Evolutionary conservation across 805 yeast genomes (phyloP).

Genomic region (Blastobotrys parvus): DNA sequence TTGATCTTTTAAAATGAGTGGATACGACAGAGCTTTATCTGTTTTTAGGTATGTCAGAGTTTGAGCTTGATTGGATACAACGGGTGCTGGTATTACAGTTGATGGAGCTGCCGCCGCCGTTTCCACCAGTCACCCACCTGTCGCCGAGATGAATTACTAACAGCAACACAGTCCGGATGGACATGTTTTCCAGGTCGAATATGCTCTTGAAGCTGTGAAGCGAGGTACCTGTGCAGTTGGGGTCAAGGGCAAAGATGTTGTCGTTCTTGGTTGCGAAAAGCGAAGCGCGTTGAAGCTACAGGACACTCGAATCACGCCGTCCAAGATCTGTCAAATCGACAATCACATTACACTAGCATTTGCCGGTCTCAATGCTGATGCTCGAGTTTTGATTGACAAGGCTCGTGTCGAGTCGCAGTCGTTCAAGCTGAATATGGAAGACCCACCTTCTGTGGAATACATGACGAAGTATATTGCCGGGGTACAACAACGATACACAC

Average conservation of each 20-base stretch:
- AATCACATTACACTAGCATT: slow-evolving; percentile 86
- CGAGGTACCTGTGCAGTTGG: slow-evolving; percentile 99
- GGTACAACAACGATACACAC: slow-evolving; percentile 93
- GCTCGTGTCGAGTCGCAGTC: slow-evolving; percentile 97
- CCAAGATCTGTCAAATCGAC: slow-evolving; percentile 87
- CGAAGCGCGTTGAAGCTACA: slow-evolving; percentile 91
- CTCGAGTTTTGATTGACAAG: slow-evolving; percentile 86
- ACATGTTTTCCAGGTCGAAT: slow-evolving; percentile 97
- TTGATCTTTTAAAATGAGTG: slow-evolving; percentile 93
- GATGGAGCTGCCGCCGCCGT: no score
- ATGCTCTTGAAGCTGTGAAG: slow-evolving; percentile 95
- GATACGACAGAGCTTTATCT: slow-evolving; percentile 97
- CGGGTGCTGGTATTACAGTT: no score
- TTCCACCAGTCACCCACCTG: no score
- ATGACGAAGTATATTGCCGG: slow-evolving; percentile 95
- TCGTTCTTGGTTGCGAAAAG: slow-evolving; percentile 93
- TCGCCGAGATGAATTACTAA: no score
- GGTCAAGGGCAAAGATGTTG: slow-evolving; percentile 80
- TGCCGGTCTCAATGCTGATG: slow-evolving; percentile 98
- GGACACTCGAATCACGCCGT: slow-evolving; percentile 93
- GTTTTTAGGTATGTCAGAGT: slow-evolving; percentile 88
- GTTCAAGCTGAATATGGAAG: slow-evolving; percentile 87
- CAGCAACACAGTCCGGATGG: slow-evolving; percentile 84
- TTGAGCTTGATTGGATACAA: no score
- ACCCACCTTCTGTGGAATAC: slow-evolving; percentile 85